A percentile compares a stretch with the other conserved stretches of the same genome.
Conservation (phyloP, 2,329 filamentous ascomycete genomes). For the Xylariaceae sp. region DNA sequence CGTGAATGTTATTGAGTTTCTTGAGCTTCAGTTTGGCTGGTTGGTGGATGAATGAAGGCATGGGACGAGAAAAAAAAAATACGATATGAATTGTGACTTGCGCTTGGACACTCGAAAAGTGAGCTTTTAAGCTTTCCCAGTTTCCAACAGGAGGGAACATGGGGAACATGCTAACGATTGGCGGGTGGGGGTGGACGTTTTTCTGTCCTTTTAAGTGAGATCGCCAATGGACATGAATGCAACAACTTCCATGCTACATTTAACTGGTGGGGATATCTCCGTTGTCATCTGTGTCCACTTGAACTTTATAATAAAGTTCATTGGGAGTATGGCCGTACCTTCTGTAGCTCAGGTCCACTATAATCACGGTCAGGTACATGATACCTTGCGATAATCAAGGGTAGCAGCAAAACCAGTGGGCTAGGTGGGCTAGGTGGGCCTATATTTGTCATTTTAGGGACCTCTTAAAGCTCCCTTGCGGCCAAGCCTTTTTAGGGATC, state of each 20-base stretch:
- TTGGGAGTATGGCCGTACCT: conserved; percentile 6
- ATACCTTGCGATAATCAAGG: too few species aligned
- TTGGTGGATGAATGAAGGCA: too few species aligned
- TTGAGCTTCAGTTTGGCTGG: too few species aligned
- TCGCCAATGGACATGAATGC: neutral
- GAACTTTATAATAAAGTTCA: too few species aligned
- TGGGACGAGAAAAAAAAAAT: too few species aligned
- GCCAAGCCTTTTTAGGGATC: too few species aligned
- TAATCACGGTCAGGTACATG: neutral
- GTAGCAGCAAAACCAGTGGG: neutral
- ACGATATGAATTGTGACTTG: too few species aligned
- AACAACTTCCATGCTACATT: neutral
- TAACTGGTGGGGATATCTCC: too few species aligned
- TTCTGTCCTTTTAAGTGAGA: conserved; percentile 17
- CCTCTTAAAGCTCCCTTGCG: conserved; percentile 14
- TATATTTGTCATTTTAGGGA: conserved; percentile 24
- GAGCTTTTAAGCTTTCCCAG: too few species aligned
- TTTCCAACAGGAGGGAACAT: conserved; percentile 10
- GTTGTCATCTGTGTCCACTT: too few species aligned
- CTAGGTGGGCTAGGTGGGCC: conserved; percentile 11
- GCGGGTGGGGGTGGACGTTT: neutral
- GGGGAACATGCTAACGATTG: conserved; percentile 16
- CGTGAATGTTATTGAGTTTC: too few species aligned
- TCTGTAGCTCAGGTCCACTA: neutral
- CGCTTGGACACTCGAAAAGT: too few species aligned